Base-by-base conservation (phyloP, 2,329 filamentous ascomycete genomes). In the Xylaria sp. region DNA sequence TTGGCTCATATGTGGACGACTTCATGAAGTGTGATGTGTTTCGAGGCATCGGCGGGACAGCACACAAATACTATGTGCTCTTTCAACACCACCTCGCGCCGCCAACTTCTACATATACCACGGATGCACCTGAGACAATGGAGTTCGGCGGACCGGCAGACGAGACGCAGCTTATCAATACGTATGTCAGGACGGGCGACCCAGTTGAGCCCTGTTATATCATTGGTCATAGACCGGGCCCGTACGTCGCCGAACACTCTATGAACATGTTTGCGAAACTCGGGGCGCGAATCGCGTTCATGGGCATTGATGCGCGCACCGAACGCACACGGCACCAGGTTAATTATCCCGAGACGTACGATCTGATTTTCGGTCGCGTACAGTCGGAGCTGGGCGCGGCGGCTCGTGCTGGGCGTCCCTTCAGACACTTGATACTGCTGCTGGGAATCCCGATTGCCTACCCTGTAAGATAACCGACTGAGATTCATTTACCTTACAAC, bases 1-100 rank as follows among this genome's bases (percentile, higher is more conserved):
- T 93, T 77, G 96, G 96, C 4, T 97, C 94, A 0, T 99, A 99
- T 79, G 90, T 94, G 31, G 90, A 97, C 76, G 89, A 94, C 44
- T 98, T 98, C 78, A 98, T 98, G 94, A 89, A 88, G 74, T 96
- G 93, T 60, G 87, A 93, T 56, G 93, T 99, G 6, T 98, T 99
- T 80, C 91, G 92, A 53, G 96, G 96, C 23, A 89, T 99, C 65
- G 96, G 96, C 5, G 93, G 93, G 38, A 90, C 94, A 63, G 96
- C 96, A 1, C 97, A 96, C 85, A 99, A 99, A 81, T 98, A 98
- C 81, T 99, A 99, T 79, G 88, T 98, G 87, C 87, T 99, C 10
- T 99, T 99, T 81, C 96, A 99, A 81, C 96, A 99, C 74, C 95
- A 97, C 76, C 83, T 97, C 59, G 88, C 94, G 13, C 95, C 95